Conservation (phyloP, 2,329 filamentous ascomycete species). For the Pezicula radicicola region DNA sequence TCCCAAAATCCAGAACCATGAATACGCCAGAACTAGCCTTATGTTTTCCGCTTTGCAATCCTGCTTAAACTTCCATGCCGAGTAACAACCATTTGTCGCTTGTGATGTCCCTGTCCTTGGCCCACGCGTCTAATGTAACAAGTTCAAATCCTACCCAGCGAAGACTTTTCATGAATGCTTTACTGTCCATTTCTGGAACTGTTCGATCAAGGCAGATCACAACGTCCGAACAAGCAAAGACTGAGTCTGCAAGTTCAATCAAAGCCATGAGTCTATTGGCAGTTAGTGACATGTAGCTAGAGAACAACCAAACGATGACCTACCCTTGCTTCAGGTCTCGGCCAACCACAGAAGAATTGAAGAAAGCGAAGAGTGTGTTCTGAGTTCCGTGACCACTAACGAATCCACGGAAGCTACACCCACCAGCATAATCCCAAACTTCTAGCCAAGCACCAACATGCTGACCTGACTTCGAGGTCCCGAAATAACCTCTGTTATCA, state of each 20-base stretch:
- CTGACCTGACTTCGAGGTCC: conserved; percentile 16
- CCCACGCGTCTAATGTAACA: conserved; percentile 76
- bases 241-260: conserved; percentile 79
- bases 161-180: conserved; percentile 73
- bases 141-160: conserved; percentile 93
- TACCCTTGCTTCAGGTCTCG: conserved; percentile 86
- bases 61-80: conserved; percentile 73
- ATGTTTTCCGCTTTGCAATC: not conserved
- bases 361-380: conserved; percentile 84
- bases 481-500: conserved; percentile 18
- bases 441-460: conserved; percentile 30
- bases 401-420: conserved; percentile 83
- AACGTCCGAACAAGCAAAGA: conserved; percentile 73
- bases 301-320: conserved; percentile 31
- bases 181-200: conserved; percentile 58
- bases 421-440: conserved; percentile 70
- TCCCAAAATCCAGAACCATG: no score
- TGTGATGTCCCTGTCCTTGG: conserved; percentile 58
- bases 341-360: conserved; percentile 69
- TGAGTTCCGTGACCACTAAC: conserved; percentile 67
- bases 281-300: conserved; percentile 25
- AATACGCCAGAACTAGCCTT: no score
- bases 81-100: conserved; percentile 84
- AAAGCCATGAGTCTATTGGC: conserved; percentile 73
- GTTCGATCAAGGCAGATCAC: conserved; percentile 78